Percentiles rank a stretch among this genome's conserved stretches.
Evolutionary conservation across 805 yeast genomes (phyloP).

Genomic region (Wickerhamiella alocasiicola): DNA sequence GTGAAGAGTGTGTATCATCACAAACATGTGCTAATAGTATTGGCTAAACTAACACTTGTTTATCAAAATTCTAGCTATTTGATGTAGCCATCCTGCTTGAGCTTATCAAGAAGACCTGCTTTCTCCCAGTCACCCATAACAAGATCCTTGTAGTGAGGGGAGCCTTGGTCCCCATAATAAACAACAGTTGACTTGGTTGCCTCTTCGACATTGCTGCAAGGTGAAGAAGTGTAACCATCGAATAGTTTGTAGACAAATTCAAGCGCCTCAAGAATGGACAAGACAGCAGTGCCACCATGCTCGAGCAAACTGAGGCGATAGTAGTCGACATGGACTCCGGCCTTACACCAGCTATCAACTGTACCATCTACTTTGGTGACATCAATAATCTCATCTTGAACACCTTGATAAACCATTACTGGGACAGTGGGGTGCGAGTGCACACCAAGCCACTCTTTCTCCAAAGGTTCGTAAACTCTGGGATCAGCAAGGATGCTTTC

Average conservation of each 20-base stretch:
- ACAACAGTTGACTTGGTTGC: conserved; percentile 8
- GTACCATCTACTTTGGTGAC: conserved; percentile 14
- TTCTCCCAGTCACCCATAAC: conserved; percentile 5
- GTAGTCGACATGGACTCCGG: conserved; percentile 9
- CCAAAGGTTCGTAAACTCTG: neutral
- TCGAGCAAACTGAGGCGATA: conserved; percentile 7
- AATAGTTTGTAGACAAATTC: conserved; percentile 1
- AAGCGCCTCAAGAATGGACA: conserved; percentile 5
- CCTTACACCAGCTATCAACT: conserved; percentile 8
- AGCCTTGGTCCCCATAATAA: neutral
- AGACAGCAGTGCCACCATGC: conserved; percentile 3
- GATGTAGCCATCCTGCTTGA: neutral
- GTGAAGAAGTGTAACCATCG: conserved; percentile 6
- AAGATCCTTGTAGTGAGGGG: conserved; percentile 10
- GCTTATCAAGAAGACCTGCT: neutral
- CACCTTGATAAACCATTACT: conserved; percentile 20
- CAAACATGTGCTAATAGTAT: too few species aligned
- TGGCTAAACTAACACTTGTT: too few species aligned
- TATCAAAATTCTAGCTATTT: too few species aligned
- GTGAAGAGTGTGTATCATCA: too few species aligned
- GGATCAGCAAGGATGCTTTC: neutral
- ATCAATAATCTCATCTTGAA: conserved; percentile 19
- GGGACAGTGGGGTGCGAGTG: conserved; percentile 13
- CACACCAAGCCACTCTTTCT: conserved; percentile 14
- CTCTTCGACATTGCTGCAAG: conserved; percentile 3